Evolutionary conservation across 1,284 basidiomycete genomes (phyloP).

Genomic region (Vanrija sp.): DNA sequence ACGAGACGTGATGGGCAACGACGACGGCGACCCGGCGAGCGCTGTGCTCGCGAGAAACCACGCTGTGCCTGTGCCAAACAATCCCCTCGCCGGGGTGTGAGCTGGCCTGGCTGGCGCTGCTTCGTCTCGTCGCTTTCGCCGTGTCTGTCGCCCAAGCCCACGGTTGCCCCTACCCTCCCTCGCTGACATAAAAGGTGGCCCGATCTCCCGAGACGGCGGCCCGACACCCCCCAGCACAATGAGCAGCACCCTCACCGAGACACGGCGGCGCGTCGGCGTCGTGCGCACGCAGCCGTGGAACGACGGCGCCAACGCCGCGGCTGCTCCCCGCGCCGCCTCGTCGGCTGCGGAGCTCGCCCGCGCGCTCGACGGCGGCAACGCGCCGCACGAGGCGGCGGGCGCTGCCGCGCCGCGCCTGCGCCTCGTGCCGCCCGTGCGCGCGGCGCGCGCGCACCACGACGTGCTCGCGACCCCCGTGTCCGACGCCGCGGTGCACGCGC

Average conservation of each 20-base stretch:
- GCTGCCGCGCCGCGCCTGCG: conserved; percentile 23
- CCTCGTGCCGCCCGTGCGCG: conserved; percentile 13
- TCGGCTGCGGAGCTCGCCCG: conserved; percentile 30
- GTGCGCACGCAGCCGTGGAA: conserved; percentile 17
- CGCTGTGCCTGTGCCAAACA: no score
- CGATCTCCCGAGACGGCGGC: conserved; percentile 33
- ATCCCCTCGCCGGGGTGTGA: no score
- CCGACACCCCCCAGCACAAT: conserved; percentile 6
- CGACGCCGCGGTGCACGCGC: conserved; percentile 33
- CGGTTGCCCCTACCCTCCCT: no score
- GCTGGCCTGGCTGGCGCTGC: not conserved
- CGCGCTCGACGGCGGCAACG: conserved; percentile 25
- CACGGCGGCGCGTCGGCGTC: conserved; percentile 8
- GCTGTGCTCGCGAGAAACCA: no score
- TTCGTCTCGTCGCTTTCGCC: not conserved
- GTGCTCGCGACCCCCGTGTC: conserved; percentile 24
- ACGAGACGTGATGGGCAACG: no score
- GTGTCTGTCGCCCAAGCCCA: not conserved
- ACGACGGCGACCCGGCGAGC: no score
- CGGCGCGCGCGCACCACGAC: conserved; percentile 20
- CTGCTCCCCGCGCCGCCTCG: not conserved
- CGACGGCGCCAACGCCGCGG: not conserved
- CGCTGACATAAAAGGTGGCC: conserved; percentile 23
- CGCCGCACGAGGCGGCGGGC: no score
- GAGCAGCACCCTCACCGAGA: conserved; percentile 23